Conservation (phyloP, 208 protist genomes). For the Crithidia brevicula region DNA sequence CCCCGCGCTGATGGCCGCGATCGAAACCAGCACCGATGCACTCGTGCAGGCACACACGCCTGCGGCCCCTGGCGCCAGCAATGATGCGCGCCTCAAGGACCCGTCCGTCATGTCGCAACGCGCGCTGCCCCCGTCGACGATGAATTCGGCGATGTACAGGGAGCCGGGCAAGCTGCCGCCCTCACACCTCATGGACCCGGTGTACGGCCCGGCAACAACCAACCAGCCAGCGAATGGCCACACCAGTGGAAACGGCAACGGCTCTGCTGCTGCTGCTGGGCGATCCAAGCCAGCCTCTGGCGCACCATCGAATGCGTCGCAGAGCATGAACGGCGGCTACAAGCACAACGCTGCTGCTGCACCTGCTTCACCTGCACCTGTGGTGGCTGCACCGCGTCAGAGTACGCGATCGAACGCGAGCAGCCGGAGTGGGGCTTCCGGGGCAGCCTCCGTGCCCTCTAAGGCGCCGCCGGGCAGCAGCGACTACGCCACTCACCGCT, state of each 20-base stretch:
- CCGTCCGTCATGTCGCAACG: constrained; percentile 7
- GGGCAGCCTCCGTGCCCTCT: not conserved
- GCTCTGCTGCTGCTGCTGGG: not conserved
- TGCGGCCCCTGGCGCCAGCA: not conserved
- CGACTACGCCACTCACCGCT: constrained; percentile 11
- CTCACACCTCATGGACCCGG: constrained; percentile 15
- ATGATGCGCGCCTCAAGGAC: not conserved
- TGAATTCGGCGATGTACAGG: constrained; percentile 7
- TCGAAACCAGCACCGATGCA: constrained; percentile 13
- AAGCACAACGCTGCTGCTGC: not conserved
- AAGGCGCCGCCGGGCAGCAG: constrained; percentile 12
- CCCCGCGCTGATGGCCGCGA: constrained; percentile 9
- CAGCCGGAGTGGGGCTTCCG: not conserved
- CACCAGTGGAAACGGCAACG: too few relatives aligned
- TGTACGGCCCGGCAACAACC: not conserved
- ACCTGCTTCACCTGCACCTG: too few relatives aligned
- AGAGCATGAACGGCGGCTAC: not conserved
- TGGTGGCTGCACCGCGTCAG: not conserved
- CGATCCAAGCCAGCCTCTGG: not conserved
- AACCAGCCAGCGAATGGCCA: not conserved
- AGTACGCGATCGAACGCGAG: not conserved
- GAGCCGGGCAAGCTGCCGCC: constrained; percentile 14
- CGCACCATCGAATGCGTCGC: not conserved
- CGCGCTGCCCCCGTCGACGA: constrained; percentile 11
- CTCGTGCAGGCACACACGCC: constrained; percentile 19